phyloP scores from a whole-genome alignment of 2,329 filamentous ascomycete genomes.

The Apiospora saccharicola region DNA sequence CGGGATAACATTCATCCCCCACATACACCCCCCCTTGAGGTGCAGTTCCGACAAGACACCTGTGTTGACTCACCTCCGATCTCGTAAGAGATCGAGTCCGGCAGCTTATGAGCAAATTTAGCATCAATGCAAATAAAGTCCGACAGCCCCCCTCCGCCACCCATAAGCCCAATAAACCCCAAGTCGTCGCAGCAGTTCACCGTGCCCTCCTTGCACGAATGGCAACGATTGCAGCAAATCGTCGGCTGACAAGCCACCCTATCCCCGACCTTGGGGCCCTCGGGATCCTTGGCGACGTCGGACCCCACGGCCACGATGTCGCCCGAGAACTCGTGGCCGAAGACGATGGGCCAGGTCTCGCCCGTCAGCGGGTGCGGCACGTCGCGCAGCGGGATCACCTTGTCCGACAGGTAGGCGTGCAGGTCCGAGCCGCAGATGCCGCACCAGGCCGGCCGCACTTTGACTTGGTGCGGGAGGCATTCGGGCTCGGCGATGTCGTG shows the following conservation, averaged over 20 bases:
- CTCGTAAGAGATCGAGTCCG: conserved; percentile 58
- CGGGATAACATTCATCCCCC: conserved; percentile 14
- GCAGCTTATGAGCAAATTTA: conserved; percentile 56
- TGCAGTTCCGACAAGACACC: too few species aligned
- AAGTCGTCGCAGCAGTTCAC: conserved; percentile 66
- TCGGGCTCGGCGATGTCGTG: conserved; percentile 32
- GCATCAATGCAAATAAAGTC: conserved; percentile 61
- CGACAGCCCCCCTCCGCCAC: conserved; percentile 61
- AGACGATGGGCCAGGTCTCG: conserved; percentile 63
- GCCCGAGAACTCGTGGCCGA: conserved; percentile 73
- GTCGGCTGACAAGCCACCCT: conserved; percentile 67
- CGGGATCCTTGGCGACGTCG: conserved; percentile 44
- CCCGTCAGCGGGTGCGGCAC: conserved; percentile 64
- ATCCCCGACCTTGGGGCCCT: conserved; percentile 59
- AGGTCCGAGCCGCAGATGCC: conserved; percentile 47
- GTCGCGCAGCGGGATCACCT: conserved; percentile 37
- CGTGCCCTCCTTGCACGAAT: conserved; percentile 58
- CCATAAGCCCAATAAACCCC: conserved; percentile 44
- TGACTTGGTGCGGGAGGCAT: conserved; percentile 34
- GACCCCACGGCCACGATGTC: conserved; percentile 65
- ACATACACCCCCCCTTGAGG: neutral
- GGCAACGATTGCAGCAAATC: conserved; percentile 63
- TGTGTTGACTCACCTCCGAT: conserved; percentile 46
- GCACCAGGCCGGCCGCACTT: conserved; percentile 41
- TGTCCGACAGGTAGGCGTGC: conserved; percentile 43